Evolutionary conservation across 2,329 filamentous ascomycete genomes (phyloP).

Genomic region (Cyanodermella asteris): DNA sequence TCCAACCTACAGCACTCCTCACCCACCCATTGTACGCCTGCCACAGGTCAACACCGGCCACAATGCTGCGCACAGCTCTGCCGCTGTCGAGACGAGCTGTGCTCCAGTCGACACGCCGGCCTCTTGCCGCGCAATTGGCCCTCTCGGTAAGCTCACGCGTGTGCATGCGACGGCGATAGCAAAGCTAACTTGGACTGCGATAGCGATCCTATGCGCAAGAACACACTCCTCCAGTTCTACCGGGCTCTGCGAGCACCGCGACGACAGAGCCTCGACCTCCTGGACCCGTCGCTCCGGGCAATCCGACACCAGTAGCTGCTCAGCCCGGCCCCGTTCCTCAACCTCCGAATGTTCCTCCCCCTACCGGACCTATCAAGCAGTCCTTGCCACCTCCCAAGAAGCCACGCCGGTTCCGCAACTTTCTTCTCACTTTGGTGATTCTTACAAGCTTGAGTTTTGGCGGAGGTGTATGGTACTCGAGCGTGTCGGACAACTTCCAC

Average conservation of each 20-base stretch:
- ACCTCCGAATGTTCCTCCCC: conserved; percentile 16
- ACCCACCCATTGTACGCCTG: no score
- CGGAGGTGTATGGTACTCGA: conserved; percentile 78
- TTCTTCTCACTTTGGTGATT: conserved; percentile 54
- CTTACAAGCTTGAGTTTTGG: conserved; percentile 61
- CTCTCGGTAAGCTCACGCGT: conserved; percentile 2
- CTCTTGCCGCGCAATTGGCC: conserved; percentile 16
- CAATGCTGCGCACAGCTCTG: conserved; percentile 34
- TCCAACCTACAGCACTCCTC: conserved; percentile 1
- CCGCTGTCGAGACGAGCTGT: conserved; percentile 18
- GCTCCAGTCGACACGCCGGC: conserved; percentile 19
- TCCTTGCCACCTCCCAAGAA: conserved; percentile 41
- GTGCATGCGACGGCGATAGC: neutral
- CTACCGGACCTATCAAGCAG: conserved; percentile 35
- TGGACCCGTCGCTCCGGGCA: conserved; percentile 10
- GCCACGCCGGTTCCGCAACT: conserved; percentile 52
- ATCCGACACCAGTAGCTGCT: conserved; percentile 10
- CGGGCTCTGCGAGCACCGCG: conserved; percentile 21
- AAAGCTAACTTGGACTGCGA: conserved; percentile 4
- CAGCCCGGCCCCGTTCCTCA: conserved; percentile 17
- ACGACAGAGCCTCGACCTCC: conserved; percentile 11
- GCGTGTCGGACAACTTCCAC: conserved; percentile 92
- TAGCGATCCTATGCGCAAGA: conserved; percentile 30
- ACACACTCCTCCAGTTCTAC: conserved; percentile 29
- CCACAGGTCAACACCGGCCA: conserved; percentile 22